These are phyloP conservation scores for Bipolaris bicolor DNA, from an alignment of 2,329 filamentous ascomycete species.

Conservation along the genomic window DNA sequence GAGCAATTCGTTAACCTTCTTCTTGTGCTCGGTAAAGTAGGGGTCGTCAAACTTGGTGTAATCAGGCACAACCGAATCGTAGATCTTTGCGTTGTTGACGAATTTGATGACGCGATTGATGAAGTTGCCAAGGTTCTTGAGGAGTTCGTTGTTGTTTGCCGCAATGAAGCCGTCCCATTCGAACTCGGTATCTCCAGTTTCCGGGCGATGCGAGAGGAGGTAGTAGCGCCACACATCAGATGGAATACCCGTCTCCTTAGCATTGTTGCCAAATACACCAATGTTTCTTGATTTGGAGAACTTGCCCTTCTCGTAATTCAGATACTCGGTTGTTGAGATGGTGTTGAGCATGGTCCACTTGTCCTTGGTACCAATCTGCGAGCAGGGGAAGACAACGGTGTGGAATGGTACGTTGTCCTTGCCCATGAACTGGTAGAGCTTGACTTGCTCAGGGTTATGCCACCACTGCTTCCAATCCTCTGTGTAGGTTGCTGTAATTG, in stretches of 20 bases:
- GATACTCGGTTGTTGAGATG: conserved; percentile 81
- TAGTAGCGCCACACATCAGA: conserved; percentile 95
- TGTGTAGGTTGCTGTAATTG: conserved; percentile 90
- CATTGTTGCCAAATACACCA: conserved; percentile 90
- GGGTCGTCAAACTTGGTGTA: conserved; percentile 61
- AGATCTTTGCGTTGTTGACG: conserved; percentile 74
- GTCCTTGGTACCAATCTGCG: conserved; percentile 81
- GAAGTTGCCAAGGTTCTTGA: conserved; percentile 71
- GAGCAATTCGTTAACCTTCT: conserved; percentile 70
- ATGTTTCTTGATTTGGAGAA: conserved; percentile 91
- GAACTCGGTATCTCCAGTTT: conserved; percentile 86
- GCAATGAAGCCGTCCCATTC: conserved; percentile 85
- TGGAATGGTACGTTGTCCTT: conserved; percentile 91
- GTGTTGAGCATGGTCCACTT: conserved; percentile 91
- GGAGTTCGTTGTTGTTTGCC: conserved; percentile 87
- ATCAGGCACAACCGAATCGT: conserved; percentile 72
- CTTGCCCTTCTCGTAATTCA: conserved; percentile 62
- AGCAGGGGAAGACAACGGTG: conserved; percentile 88
- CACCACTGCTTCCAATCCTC: conserved; percentile 93
- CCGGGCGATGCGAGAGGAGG: conserved; percentile 82
- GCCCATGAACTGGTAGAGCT: conserved; percentile 90
- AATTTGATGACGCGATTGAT: conserved; percentile 68
- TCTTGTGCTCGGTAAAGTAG: conserved; percentile 55
- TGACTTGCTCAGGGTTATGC: conserved; percentile 85
- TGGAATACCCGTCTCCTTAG: conserved; percentile 81